Evolutionary conservation across 306 rosid species (phyloP).

Genomic region (Glycine latifolia): DNA sequence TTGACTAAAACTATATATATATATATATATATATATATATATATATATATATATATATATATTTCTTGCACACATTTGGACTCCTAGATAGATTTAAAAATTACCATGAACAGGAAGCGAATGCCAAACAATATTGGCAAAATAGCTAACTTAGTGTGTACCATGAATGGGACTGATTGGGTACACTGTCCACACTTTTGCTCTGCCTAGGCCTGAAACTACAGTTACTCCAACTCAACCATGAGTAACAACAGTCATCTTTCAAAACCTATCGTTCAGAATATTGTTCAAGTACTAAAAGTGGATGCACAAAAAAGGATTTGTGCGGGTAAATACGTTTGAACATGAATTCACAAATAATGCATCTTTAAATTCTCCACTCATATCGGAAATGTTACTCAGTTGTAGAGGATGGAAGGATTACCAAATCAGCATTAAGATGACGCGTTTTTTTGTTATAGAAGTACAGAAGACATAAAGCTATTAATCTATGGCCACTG

Average conservation of each 20-base stretch:
- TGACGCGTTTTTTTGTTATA: not conserved
- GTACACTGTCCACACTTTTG: not conserved
- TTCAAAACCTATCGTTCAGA: constrained; percentile 1
- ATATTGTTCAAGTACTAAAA: not conserved
- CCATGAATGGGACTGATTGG: not conserved
- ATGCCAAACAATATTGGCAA: not conserved
- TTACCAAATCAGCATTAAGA: not conserved
- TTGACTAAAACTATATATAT: constrained; percentile 6
- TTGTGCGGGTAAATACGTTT: not conserved
- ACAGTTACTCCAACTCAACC: constrained; percentile 8
- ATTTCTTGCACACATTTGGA: not conserved
- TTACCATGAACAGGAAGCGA: not conserved
- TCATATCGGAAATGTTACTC: not conserved
- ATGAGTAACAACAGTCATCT: not conserved
- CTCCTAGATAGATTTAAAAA: not conserved
- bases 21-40: too few relatives aligned
- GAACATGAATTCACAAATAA: not conserved
- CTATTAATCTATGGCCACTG: not conserved
- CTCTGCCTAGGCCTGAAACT: constrained; percentile 16
- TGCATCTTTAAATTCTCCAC: not conserved
- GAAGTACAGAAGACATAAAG: not conserved
- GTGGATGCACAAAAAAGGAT: not conserved
- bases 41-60: too few relatives aligned
- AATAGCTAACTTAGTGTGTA: not conserved
- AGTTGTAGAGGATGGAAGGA: not conserved